These are phyloP conservation scores for Fraxinus velutina DNA, from an alignment of 305 asterid genomes.

Conservation along the genomic window DNA sequence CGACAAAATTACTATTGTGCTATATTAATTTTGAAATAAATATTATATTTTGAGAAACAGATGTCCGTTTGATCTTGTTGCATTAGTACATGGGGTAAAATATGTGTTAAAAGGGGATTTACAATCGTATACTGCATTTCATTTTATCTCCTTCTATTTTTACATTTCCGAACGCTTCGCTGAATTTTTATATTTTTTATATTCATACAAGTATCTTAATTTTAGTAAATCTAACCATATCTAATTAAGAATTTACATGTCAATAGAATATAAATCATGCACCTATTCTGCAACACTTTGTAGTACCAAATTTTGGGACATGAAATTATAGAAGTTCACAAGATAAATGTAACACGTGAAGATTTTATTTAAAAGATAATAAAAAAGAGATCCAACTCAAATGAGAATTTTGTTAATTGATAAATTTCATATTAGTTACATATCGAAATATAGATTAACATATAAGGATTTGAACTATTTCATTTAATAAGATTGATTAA, in stretches of 20 bases:
- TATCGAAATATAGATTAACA: too few relatives aligned
- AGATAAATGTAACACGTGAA: neutral
- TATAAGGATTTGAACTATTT: too few relatives aligned
- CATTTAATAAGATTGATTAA: too few relatives aligned
- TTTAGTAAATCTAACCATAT: neutral
- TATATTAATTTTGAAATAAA: too few relatives aligned
- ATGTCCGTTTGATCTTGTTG: too few relatives aligned
- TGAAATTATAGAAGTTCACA: neutral
- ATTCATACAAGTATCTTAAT: neutral
- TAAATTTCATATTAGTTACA: too few relatives aligned
- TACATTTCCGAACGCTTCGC: neutral
- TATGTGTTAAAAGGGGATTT: too few relatives aligned
- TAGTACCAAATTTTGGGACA: neutral
- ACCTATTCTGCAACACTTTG: neutral
- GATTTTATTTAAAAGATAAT: neutral
- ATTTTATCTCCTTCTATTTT: neutral
- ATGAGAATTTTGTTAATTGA: neutral
- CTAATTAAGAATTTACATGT: neutral
- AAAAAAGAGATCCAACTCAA: neutral
- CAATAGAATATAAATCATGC: neutral
- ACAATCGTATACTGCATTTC: neutral
- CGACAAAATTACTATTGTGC: too few relatives aligned
- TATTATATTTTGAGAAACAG: neutral
- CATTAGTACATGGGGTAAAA: neutral
- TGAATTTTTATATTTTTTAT: neutral